phyloP scores from a whole-genome alignment of 805 yeast genomes.

The Candida xyloterini region DNA sequence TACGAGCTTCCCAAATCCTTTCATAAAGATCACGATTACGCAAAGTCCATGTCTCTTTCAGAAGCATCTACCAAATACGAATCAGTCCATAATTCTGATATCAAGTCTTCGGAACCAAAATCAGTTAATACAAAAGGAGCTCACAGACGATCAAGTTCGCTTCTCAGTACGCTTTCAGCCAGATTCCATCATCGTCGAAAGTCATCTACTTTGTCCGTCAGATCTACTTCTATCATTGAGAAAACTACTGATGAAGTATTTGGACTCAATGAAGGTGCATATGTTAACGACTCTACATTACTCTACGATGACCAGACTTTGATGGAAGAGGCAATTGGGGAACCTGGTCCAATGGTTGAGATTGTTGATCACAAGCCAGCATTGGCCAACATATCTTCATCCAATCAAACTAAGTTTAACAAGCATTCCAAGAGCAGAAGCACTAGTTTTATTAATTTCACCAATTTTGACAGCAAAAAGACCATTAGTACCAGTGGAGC shows the following conservation, averaged over 20 bases:
- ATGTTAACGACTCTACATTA: conserved; percentile 23
- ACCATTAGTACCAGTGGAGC: conserved; percentile 1
- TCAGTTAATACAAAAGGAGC: neutral
- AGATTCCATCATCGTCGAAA: conserved; percentile 26
- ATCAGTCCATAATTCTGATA: neutral
- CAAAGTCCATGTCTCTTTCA: conserved; percentile 17
- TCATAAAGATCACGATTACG: conserved; percentile 22
- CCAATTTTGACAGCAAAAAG: conserved; percentile 1
- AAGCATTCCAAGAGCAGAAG: conserved; percentile 17
- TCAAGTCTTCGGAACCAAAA: conserved; percentile 4
- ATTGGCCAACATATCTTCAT: conserved; percentile 2
- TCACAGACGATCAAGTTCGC: conserved; percentile 25
- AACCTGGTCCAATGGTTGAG: conserved; percentile 36
- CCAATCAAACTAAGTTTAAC: conserved; percentile 1
- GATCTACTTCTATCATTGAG: conserved; percentile 25
- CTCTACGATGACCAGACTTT: conserved; percentile 27
- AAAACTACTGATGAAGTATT: conserved; percentile 28
- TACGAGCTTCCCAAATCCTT: conserved; percentile 34
- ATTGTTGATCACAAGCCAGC: conserved; percentile 9
- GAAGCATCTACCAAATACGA: conserved; percentile 10
- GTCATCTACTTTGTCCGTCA: conserved; percentile 23
- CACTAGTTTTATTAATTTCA: conserved; percentile 10
- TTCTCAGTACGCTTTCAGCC: conserved; percentile 26
- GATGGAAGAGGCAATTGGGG: conserved; percentile 30
- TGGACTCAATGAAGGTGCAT: conserved; percentile 15